Evolutionary conservation across 2,329 filamentous ascomycete species (phyloP).

Genomic region (Malbranchea cinnamomea): DNA sequence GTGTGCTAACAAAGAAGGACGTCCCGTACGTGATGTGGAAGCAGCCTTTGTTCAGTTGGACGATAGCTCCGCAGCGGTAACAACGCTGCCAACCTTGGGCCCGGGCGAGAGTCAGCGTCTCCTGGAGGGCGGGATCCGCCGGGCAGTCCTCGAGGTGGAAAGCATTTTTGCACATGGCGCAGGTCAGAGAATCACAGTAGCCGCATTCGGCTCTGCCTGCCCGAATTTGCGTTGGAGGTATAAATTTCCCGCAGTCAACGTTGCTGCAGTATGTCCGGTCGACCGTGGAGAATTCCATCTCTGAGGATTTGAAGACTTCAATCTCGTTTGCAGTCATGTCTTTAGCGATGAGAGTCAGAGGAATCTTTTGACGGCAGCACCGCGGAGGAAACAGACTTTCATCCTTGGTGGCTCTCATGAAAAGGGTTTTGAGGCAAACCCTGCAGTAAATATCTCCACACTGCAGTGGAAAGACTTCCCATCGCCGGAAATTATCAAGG

Average conservation of each 20-base stretch:
- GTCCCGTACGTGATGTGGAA: constrained; percentile 21
- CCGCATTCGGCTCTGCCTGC: constrained; percentile 11
- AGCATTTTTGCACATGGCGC: constrained; percentile 14
- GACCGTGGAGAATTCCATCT: constrained; percentile 13
- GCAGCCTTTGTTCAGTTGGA: constrained; percentile 19
- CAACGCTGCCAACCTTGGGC: constrained; percentile 62
- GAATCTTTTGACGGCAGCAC: constrained; percentile 15
- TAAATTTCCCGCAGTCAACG: constrained; percentile 13
- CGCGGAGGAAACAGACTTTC: constrained; percentile 16
- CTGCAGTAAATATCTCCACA: constrained; percentile 15
- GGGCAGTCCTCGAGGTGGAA: constrained; percentile 14
- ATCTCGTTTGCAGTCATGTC: constrained; percentile 3
- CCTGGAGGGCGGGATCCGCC: constrained; percentile 13
- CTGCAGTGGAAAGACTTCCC: not conserved
- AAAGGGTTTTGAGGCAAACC: constrained; percentile 11
- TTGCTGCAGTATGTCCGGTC: constrained; percentile 16
- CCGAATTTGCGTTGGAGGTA: constrained; percentile 10
- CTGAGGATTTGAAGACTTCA: constrained; percentile 11
- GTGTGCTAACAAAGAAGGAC: constrained; percentile 1
- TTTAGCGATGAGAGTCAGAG: constrained; percentile 8
- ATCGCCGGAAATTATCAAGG: not conserved
- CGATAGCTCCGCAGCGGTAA: constrained; percentile 49
- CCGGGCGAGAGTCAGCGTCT: constrained; percentile 45
- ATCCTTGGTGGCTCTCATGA: constrained; percentile 10
- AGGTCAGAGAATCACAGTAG: constrained; percentile 12